Base-by-base conservation (phyloP, 2,329 filamentous ascomycete species). In the Apiospora saccharicola region DNA sequence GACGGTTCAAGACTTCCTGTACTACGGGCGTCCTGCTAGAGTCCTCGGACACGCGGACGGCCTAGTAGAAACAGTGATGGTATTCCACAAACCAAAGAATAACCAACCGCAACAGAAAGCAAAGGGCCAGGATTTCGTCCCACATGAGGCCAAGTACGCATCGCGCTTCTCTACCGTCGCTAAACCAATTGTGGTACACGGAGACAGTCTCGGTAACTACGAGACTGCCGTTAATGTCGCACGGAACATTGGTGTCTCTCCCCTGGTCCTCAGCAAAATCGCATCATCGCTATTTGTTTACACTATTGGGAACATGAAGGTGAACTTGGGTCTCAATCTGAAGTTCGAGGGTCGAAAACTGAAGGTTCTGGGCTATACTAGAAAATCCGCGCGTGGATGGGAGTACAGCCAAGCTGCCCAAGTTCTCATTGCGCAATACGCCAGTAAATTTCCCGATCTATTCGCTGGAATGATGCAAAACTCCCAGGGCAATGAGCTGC, bases 291-390 rank as follows among this genome's bases (percentile, higher is more conserved):
- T 97, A 82, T 93, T 92, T 71, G 93, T 99, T 72, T 90, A 90
- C 72, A 89, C 84, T 24, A 90, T 96, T 4, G 94, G 94, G 72
- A 94, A 93, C 34, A 86, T 95, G 72, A 93, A 94, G 77, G 88
- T 98, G 74, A 99, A 99, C 78, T 86, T 99, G 34, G 96, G 96
- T 0, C 87, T 99, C 74, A 99, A 99, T 79, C 88, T 99, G 76
- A 99, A 99, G 82, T 99, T 99, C 73, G 96, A 99, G 81, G 94
- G 91, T 2, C 96, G 94, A 84, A 98, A 98, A 83, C 89, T 95
- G 77, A 99, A 99, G 84, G 96, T 99, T 8, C 85, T 99, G 44
- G 96, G 96, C 0, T 99, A 98, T 82, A 98, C 96, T 34, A 93
- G 95, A 77, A 96, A 96, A 79, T 92, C 91, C 4, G 87, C 90